Conservation (phyloP, 192 early-diverging fungal species). For the Chytriomyces sp. region DNA sequence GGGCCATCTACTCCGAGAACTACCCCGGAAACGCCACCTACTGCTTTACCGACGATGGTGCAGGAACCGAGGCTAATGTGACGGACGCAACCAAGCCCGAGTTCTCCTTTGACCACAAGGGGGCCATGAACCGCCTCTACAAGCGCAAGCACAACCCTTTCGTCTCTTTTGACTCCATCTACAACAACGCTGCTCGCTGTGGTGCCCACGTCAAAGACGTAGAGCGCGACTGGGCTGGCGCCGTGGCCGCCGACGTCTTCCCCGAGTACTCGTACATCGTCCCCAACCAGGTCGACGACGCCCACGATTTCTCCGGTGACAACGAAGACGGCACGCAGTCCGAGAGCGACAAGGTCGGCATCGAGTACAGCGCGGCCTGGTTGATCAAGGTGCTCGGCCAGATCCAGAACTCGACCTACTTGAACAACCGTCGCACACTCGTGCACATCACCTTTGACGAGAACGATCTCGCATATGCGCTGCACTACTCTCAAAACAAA, state of each 20-base stretch:
- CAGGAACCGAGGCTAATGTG: slow-evolving; percentile 4
- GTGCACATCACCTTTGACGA: slow-evolving; percentile 9
- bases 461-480: too few relatives aligned
- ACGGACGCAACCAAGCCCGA: too few relatives aligned
- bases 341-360: background rate
- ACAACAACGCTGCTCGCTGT: background rate
- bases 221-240: slow-evolving; percentile 12
- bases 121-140: slow-evolving; percentile 8
- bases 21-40: slow-evolving; percentile 14
- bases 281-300: too few relatives aligned
- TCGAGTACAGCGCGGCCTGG: slow-evolving; percentile 2
- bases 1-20: slow-evolving; percentile 12
- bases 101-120: background rate
- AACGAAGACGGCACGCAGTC: background rate
- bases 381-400: background rate
- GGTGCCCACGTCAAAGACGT: background rate
- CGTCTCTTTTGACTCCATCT: slow-evolving; percentile 2
- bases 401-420: background rate
- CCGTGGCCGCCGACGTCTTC: slow-evolving; percentile 1
- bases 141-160: too few relatives aligned
- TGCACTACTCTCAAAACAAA: background rate
- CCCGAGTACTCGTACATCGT: slow-evolving; percentile 8
- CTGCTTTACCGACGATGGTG: slow-evolving; percentile 2
- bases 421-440: background rate
- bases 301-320: slow-evolving; percentile 5